phyloP scores from a whole-genome alignment of 2,329 filamentous ascomycete genomes.

The Clarireedia sp. region DNA sequence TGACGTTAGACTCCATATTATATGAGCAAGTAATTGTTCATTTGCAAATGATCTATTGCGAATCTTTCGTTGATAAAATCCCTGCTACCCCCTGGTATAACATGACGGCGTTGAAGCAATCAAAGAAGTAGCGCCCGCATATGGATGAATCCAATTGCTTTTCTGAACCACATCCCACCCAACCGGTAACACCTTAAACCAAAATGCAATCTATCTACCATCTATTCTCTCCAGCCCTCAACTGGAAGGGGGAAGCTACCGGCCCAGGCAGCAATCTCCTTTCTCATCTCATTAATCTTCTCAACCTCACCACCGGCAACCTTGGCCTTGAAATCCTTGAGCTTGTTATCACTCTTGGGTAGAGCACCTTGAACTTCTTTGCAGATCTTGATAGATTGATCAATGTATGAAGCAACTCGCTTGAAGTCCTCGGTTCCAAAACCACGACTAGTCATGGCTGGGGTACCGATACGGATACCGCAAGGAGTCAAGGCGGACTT shows the following conservation, averaged over 20 bases:
- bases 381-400: constrained; percentile 79
- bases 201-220: constrained; percentile 9
- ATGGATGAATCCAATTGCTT: constrained; percentile 12
- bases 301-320: constrained; percentile 68
- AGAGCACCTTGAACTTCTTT: constrained; percentile 77
- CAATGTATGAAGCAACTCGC: constrained; percentile 83
- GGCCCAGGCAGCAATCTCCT: constrained; percentile 86
- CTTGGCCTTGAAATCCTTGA: constrained; percentile 98
- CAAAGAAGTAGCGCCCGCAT: constrained; percentile 15
- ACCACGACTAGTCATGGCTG: constrained; percentile 93
- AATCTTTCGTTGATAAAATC: constrained; percentile 2
- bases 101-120: constrained; percentile 25
- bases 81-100: constrained; percentile 11
- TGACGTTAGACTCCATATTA: too few relatives aligned
- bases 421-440: constrained; percentile 91
- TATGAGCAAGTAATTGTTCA: too few relatives aligned
- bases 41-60: constrained; percentile 1
- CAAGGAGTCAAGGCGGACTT: constrained; percentile 92
- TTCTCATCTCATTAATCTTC: constrained; percentile 77
- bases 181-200: constrained; percentile 15
- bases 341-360: constrained; percentile 97
- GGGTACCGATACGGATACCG: constrained; percentile 92
- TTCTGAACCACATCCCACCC: constrained; percentile 10
- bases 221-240: constrained; percentile 52
- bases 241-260: constrained; percentile 87